Conservation (phyloP, 2,329 filamentous ascomycete species). For the Exophiala sp. region DNA sequence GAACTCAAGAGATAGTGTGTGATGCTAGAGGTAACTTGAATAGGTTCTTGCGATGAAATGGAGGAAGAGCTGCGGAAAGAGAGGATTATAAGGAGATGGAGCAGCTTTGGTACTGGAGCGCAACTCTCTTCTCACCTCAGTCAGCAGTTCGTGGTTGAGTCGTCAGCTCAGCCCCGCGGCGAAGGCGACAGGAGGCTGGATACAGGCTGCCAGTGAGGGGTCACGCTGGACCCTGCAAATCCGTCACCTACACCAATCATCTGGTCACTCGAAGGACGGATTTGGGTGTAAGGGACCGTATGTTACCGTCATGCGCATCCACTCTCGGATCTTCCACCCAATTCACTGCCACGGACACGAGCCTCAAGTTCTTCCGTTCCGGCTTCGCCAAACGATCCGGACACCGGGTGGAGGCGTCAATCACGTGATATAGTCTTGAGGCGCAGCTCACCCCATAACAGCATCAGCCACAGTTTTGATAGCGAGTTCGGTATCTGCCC, state of each 20-base stretch:
- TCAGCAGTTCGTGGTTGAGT: background rate
- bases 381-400: background rate
- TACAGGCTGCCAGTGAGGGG: background rate
- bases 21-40: background rate
- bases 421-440: background rate
- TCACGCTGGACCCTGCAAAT: background rate
- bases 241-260: too few species aligned
- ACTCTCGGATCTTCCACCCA: too few species aligned
- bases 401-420: background rate
- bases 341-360: background rate
- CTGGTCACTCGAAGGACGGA: too few species aligned
- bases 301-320: too few species aligned
- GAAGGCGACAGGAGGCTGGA: background rate
- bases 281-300: too few species aligned
- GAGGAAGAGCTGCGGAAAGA: background rate
- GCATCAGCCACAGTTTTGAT: background rate
- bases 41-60: background rate
- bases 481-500: too few species aligned
- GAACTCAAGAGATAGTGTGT: too few species aligned
- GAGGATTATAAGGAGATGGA: background rate
- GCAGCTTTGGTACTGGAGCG: background rate
- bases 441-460: background rate
- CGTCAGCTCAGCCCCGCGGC: conserved; percentile 20
- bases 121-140: too few species aligned
- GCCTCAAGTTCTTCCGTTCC: background rate